These are phyloP conservation scores for Plantago ovata DNA, from an alignment of 257 asterid genomes.

Conservation along the genomic window DNA sequence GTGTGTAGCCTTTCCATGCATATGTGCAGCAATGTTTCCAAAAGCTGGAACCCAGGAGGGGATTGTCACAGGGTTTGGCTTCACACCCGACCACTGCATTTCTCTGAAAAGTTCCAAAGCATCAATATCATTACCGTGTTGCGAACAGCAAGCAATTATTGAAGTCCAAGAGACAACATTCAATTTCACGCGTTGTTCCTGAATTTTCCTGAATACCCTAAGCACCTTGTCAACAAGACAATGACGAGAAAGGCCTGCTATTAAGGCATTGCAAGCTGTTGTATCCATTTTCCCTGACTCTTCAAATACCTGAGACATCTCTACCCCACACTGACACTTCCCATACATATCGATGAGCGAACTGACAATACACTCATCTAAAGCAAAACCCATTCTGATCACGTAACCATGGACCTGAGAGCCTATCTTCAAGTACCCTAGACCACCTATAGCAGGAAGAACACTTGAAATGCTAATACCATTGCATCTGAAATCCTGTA, in stretches of 20 bases:
- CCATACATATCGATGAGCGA: slow-evolving; percentile 81
- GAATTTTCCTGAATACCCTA: slow-evolving; percentile 40
- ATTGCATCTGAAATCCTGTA: slow-evolving; percentile 46
- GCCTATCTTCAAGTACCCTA: slow-evolving; percentile 48
- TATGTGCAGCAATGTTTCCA: slow-evolving; percentile 77
- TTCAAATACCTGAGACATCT: slow-evolving; percentile 56
- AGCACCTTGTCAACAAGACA: slow-evolving; percentile 71
- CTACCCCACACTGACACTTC: slow-evolving; percentile 48
- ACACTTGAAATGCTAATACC: slow-evolving; percentile 75
- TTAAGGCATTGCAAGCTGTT: slow-evolving; percentile 67
- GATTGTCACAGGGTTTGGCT: slow-evolving; percentile 69
- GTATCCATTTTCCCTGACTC: slow-evolving; percentile 50
- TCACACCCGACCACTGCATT: slow-evolving; percentile 67
- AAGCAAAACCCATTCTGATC: slow-evolving; percentile 52
- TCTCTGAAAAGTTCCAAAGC: slow-evolving; percentile 82
- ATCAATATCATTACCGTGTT: slow-evolving; percentile 75
- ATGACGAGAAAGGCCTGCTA: slow-evolving; percentile 74
- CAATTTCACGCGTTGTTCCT: slow-evolving; percentile 42
- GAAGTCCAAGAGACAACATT: slow-evolving; percentile 98
- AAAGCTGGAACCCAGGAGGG: slow-evolving; percentile 93
- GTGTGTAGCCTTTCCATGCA: slow-evolving; percentile 82
- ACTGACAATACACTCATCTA: slow-evolving; percentile 65
- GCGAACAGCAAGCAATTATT: slow-evolving; percentile 76
- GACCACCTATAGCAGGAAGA: slow-evolving; percentile 74
- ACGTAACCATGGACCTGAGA: slow-evolving; percentile 65